A percentile compares a stretch with the other conserved stretches of the same genome.
Conservation (phyloP, 331 rosid genomes). For the Telfairia occidentalis region DNA sequence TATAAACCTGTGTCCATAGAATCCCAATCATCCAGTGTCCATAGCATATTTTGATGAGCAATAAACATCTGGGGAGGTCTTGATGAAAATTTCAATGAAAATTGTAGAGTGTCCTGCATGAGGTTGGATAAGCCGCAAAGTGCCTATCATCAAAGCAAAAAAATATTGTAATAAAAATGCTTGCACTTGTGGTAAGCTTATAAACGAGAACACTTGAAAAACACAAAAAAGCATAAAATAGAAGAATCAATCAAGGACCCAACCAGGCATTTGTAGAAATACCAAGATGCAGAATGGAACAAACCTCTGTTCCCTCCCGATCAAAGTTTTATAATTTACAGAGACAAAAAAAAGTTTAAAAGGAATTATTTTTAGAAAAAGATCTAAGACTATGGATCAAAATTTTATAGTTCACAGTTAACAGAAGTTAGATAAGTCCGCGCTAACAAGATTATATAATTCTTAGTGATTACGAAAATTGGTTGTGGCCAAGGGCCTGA, state of each 20-base stretch:
- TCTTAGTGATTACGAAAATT: neutral
- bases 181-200: neutral
- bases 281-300: neutral
- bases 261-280: neutral
- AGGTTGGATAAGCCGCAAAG: slow-evolving; percentile 23
- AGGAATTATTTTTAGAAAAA: too few relatives aligned
- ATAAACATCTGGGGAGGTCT: slow-evolving; percentile 82
- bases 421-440: neutral
- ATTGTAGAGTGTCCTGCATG: slow-evolving; percentile 38
- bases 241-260: neutral
- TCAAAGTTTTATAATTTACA: neutral
- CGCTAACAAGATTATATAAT: neutral
- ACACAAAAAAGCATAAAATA: neutral
- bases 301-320: neutral
- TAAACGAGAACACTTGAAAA: neutral
- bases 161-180: neutral
- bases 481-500: neutral
- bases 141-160: slow-evolving; percentile 29
- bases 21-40: slow-evolving; percentile 50
- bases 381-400: neutral
- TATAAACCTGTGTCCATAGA: slow-evolving; percentile 50
- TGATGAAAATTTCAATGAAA: slow-evolving; percentile 62
- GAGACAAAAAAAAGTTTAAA: neutral
- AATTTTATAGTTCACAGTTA: neutral
- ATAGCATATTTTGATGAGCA: slow-evolving; percentile 70